Percentiles rank a stretch among this genome's conserved stretches.
Evolutionary conservation across 805 yeast species (phyloP).

Genomic region (Ogataea neopini): DNA sequence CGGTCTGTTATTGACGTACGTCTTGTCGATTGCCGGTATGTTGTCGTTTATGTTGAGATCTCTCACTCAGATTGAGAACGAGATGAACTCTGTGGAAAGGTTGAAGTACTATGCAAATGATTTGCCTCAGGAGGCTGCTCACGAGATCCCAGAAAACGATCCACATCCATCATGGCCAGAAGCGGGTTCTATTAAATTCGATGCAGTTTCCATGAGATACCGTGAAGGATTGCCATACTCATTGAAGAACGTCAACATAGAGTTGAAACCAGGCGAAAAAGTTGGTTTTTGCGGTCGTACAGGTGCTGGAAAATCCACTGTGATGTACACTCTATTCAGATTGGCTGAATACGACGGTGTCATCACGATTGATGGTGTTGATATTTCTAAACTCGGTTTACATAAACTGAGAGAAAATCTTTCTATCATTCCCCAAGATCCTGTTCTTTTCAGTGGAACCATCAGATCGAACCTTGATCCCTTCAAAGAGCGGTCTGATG

Average conservation of each 20-base stretch:
- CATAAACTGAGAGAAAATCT: conserved; percentile 68
- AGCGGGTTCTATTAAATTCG: conserved; percentile 47
- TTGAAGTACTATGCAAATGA: conserved; percentile 61
- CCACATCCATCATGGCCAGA: conserved; percentile 54
- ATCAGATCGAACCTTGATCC: conserved; percentile 80
- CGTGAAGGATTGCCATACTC: conserved; percentile 64
- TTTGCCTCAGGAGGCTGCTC: conserved; percentile 67
- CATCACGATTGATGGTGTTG: conserved; percentile 67
- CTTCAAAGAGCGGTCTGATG: conserved; percentile 57
- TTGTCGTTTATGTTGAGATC: conserved; percentile 56
- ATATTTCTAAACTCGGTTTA: conserved; percentile 65
- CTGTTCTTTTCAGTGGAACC: conserved; percentile 79
- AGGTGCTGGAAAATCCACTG: conserved; percentile 78
- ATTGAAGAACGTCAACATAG: conserved; percentile 45
- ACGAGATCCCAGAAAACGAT: conserved; percentile 42
- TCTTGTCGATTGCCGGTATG: conserved; percentile 57
- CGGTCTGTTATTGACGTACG: conserved; percentile 62
- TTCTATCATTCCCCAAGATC: conserved; percentile 88
- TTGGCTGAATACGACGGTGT: conserved; percentile 57
- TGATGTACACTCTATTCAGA: conserved; percentile 62
- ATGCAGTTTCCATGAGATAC: conserved; percentile 52
- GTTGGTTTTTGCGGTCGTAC: conserved; percentile 88
- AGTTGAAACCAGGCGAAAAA: conserved; percentile 57
- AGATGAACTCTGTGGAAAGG: conserved; percentile 82
- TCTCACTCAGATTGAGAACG: conserved; percentile 71